These are phyloP conservation scores for Jatropha podagrica DNA, from an alignment of 441 rosid species.

Conservation along the genomic window DNA sequence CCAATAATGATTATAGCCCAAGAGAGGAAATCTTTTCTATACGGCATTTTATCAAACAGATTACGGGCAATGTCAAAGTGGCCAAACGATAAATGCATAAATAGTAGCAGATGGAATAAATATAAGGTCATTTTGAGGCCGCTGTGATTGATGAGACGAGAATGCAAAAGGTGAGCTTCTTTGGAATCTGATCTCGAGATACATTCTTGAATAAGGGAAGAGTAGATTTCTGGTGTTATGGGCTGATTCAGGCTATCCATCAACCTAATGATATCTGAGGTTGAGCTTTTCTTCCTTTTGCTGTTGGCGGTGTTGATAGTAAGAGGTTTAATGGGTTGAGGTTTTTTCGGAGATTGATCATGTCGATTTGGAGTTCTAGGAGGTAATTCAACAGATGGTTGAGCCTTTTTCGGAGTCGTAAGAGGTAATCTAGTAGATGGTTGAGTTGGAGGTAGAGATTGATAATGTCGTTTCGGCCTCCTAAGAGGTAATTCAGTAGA, in stretches of 20 bases:
- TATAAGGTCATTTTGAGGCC: constrained; percentile 29
- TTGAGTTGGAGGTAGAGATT: too few species aligned
- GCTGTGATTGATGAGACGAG: constrained; percentile 37
- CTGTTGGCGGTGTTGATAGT: not conserved
- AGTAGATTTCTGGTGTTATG: constrained; percentile 46
- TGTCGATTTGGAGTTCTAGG: constrained; percentile 7
- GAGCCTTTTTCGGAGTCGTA: too few species aligned
- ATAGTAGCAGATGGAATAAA: constrained; percentile 46
- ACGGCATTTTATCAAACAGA: constrained; percentile 64
- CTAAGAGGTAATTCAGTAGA: too few species aligned
- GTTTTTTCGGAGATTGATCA: not conserved
- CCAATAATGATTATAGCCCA: constrained; percentile 56
- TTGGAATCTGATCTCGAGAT: constrained; percentile 34
- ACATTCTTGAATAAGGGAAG: constrained; percentile 60
- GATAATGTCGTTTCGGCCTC: too few species aligned
- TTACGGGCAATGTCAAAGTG: constrained; percentile 43
- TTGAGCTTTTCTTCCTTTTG: constrained; percentile 20
- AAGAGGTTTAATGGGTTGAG: not conserved
- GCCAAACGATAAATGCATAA: constrained; percentile 50
- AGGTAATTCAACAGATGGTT: not conserved
- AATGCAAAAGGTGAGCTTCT: constrained; percentile 45
- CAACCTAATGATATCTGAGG: constrained; percentile 47
- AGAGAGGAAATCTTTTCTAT: constrained; percentile 43
- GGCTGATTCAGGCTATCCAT: constrained; percentile 52
- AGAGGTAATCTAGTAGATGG: too few species aligned